Conservation (phyloP, 345 rosid species). For the Brassica cretica region DNA sequence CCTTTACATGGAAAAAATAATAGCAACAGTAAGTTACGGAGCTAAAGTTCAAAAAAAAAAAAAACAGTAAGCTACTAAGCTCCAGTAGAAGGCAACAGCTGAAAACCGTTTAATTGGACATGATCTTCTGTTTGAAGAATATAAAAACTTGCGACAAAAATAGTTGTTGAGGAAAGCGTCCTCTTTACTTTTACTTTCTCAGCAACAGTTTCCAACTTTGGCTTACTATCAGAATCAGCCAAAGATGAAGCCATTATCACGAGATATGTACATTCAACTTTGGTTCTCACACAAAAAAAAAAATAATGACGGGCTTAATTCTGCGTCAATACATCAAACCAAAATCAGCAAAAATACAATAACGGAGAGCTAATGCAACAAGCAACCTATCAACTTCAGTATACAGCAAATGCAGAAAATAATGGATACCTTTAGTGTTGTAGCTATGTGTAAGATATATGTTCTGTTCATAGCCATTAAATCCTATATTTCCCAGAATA, state of each 20-base stretch:
- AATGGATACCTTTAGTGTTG: constrained; percentile 20
- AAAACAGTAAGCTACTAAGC: constrained; percentile 6
- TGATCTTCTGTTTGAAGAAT: constrained; percentile 24
- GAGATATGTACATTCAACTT: constrained; percentile 12
- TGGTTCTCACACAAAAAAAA: background rate
- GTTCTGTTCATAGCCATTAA: constrained; percentile 21
- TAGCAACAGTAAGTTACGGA: constrained; percentile 12
- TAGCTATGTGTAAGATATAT: background rate
- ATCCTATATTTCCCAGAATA: background rate
- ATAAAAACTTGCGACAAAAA: constrained; percentile 14
- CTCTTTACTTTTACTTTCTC: constrained; percentile 19
- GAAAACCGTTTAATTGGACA: constrained; percentile 12
- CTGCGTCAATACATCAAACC: constrained; percentile 12
- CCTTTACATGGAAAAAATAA: constrained; percentile 26
- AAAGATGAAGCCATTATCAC: constrained; percentile 17
- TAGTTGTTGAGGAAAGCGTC: constrained; percentile 6
- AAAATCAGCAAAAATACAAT: constrained; percentile 12
- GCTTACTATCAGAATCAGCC: constrained; percentile 36
- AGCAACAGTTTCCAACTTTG: constrained; percentile 33
- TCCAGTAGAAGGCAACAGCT: constrained; percentile 20
- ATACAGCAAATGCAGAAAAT: constrained; percentile 22
- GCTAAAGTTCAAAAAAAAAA: background rate
- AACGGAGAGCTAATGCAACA: constrained; percentile 23
- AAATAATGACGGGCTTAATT: background rate
- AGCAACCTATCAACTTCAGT: constrained; percentile 30